These are phyloP conservation scores for Myriosclerotinia curreyana DNA, from an alignment of 2,329 filamentous ascomycete genomes.

Conservation along the genomic window DNA sequence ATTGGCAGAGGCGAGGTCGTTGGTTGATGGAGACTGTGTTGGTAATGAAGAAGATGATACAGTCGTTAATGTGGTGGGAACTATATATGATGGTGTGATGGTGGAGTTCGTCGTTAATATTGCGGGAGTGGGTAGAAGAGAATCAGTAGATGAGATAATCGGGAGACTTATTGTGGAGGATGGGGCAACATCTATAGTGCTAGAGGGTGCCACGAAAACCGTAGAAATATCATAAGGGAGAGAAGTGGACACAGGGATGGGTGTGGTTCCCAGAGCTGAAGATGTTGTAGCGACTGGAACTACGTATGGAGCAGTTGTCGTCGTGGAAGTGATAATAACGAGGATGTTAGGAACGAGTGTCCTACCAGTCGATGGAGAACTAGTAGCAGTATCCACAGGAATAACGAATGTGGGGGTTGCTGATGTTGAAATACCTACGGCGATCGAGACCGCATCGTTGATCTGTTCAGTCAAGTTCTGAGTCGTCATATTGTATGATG, in stretches of 20 bases:
- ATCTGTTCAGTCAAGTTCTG: background rate
- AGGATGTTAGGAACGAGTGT: background rate
- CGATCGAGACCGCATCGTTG: background rate
- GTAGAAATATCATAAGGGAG: background rate
- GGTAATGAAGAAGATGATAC: background rate
- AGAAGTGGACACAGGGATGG: background rate
- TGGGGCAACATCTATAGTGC: background rate
- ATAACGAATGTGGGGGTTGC: background rate
- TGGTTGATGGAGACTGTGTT: background rate
- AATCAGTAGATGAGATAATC: background rate
- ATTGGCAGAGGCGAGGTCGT: background rate
- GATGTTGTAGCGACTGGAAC: background rate
- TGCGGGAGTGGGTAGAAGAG: background rate
- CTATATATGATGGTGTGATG: background rate
- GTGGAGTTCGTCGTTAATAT: background rate
- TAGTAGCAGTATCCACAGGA: background rate
- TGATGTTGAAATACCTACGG: slow-evolving; percentile 2
- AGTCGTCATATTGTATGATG: slow-evolving; percentile 1
- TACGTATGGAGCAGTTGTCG: background rate
- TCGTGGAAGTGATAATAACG: background rate
- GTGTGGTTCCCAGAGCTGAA: background rate
- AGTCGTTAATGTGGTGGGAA: slow-evolving; percentile 1
- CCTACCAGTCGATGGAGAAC: background rate
- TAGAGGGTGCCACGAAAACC: background rate
- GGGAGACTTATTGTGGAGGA: background rate